Conservation (phyloP, 2,329 filamentous ascomycete genomes). For the Alternaria arborescens region DNA sequence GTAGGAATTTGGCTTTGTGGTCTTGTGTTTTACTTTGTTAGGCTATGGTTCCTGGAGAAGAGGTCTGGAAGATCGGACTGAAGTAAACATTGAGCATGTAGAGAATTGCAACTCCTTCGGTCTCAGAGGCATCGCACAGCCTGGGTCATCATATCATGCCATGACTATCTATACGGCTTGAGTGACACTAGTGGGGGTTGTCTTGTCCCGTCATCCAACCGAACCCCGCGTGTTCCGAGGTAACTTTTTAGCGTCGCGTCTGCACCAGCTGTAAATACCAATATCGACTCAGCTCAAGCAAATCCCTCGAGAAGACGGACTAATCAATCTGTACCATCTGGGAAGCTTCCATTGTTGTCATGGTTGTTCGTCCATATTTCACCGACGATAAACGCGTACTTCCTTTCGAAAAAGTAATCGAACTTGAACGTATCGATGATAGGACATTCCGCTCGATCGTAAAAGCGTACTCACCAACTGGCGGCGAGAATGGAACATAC, state of each 20-base stretch:
- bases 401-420: conserved; percentile 53
- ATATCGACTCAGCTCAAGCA: background rate
- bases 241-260: conserved; percentile 4
- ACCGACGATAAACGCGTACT: conserved; percentile 36
- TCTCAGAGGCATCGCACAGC: background rate
- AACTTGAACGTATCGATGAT: conserved; percentile 53
- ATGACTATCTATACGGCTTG: background rate
- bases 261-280: background rate
- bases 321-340: too few relatives aligned
- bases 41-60: conserved; percentile 17
- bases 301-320: background rate
- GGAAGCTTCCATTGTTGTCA: conserved; percentile 5
- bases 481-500: conserved; percentile 56
- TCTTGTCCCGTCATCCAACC: background rate
- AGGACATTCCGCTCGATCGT: conserved; percentile 52
- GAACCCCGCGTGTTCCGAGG: conserved; percentile 8
- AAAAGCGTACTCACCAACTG: conserved; percentile 55
- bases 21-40: conserved; percentile 24
- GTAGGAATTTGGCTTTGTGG: conserved; percentile 43
- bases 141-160: background rate
- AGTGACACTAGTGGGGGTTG: background rate
- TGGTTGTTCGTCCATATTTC: conserved; percentile 41
- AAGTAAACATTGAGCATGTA: background rate
- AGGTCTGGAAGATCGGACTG: background rate
- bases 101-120: background rate